These are phyloP conservation scores for Lactifluus pinguis DNA, from an alignment of 768 basidiomycete species.

Conservation along the genomic window DNA sequence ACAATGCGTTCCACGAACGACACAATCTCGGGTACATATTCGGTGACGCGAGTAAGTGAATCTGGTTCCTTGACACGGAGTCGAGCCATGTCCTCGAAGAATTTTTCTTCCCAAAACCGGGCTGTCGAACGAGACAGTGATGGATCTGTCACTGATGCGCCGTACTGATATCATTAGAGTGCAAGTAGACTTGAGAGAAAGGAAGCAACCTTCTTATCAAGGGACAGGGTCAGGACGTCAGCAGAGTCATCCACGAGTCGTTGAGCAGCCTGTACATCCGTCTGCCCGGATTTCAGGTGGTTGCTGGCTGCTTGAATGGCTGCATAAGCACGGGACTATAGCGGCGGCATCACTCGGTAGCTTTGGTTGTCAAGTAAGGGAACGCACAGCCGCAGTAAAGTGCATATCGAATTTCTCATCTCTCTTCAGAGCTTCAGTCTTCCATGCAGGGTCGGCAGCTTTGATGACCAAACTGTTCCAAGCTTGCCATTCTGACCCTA, in stretches of 20 bases:
- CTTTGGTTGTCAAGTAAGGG: conserved; percentile 9
- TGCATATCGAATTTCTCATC: conserved; percentile 95
- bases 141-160: conserved; percentile 76
- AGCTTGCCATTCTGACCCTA: conserved; percentile 39
- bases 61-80: conserved; percentile 83
- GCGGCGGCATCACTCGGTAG: not conserved
- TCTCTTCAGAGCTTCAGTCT: conserved; percentile 56
- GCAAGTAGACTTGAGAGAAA: not conserved
- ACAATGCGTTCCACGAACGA: conserved; percentile 80
- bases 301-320: conserved; percentile 46
- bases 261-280: conserved; percentile 37
- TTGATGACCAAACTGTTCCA: conserved; percentile 48
- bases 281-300: conserved; percentile 34
- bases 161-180: conserved; percentile 41
- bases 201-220: conserved; percentile 63
- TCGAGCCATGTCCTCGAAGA: conserved; percentile 89
- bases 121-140: conserved; percentile 75
- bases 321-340: conserved; percentile 39
- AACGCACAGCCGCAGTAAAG: conserved; percentile 64
- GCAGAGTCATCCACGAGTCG: conserved; percentile 62
- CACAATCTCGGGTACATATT: conserved; percentile 94
- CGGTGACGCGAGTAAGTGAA: conserved; percentile 88
- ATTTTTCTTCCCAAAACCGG: conserved; percentile 81
- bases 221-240: conserved; percentile 62
- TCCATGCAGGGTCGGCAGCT: conserved; percentile 49